phyloP scores from a whole-genome alignment of 768 basidiomycete species.

The Calocybe indica region DNA sequence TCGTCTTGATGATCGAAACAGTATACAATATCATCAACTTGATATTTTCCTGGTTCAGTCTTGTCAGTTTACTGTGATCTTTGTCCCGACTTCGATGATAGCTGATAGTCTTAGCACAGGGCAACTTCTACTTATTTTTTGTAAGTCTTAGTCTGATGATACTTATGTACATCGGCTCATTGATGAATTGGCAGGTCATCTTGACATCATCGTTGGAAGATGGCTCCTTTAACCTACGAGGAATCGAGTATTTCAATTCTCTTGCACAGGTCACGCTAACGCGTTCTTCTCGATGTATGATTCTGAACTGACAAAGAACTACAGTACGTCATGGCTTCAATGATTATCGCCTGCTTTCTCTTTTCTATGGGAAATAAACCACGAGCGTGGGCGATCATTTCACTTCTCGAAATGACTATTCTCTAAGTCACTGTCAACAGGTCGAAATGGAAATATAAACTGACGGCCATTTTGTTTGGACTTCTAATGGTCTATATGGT shows the following conservation, averaged over 20 bases:
- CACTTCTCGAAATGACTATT: slow-evolving; percentile 4
- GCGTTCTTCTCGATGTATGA: background rate
- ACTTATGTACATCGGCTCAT: background rate
- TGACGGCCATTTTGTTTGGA: slow-evolving; percentile 67
- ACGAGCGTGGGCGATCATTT: slow-evolving; percentile 47
- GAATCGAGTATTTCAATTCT: slow-evolving; percentile 71
- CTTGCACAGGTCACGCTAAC: slow-evolving; percentile 54
- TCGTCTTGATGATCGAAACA: slow-evolving; percentile 71
- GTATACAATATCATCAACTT: slow-evolving; percentile 85
- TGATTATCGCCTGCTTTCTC: slow-evolving; percentile 85
- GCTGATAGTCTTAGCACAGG: slow-evolving; percentile 33
- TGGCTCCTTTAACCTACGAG: slow-evolving; percentile 52
- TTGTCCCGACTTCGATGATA: background rate
- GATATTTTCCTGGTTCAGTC: slow-evolving; percentile 89
- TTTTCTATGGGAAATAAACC: slow-evolving; percentile 97
- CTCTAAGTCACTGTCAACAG: slow-evolving; percentile 26
- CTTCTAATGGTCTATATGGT: slow-evolving; percentile 81
- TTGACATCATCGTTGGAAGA: slow-evolving; percentile 86
- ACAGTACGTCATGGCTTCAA: slow-evolving; percentile 78
- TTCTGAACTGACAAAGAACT: slow-evolving; percentile 6
- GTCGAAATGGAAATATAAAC: slow-evolving; percentile 81
- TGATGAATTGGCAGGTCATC: slow-evolving; percentile 49
- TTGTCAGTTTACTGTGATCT: slow-evolving; percentile 43
- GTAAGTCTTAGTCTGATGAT: slow-evolving; percentile 37
- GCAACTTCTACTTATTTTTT: slow-evolving; percentile 95